Evolutionary conservation across 805 yeast genomes (phyloP).

Genomic region (Clavispora fructus): DNA sequence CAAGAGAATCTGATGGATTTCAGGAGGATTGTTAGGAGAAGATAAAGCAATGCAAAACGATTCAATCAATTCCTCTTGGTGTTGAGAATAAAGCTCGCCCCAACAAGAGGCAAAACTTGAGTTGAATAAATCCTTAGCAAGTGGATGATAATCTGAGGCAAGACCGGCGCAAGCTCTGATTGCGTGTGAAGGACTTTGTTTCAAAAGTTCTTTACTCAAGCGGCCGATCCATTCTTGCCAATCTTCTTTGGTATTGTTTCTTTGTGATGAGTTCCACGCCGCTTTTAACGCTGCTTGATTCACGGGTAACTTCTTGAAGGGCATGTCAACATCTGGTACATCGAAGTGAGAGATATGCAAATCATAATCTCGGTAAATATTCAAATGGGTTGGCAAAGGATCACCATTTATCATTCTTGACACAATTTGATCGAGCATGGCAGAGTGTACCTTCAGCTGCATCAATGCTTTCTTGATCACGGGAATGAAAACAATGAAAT

Average conservation of each 20-base stretch:
- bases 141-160: constrained; percentile 80
- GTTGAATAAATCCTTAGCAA: constrained; percentile 87
- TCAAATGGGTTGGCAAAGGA: constrained; percentile 73
- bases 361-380: constrained; percentile 60
- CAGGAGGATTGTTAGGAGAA: constrained; percentile 91
- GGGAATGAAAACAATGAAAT: constrained; percentile 82
- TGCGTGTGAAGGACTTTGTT: constrained; percentile 93
- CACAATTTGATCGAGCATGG: constrained; percentile 76
- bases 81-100: constrained; percentile 83
- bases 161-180: constrained; percentile 86
- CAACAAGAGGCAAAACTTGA: constrained; percentile 95
- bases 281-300: constrained; percentile 60
- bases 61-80: constrained; percentile 84
- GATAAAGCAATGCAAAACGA: constrained; percentile 82
- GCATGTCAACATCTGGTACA: constrained; percentile 57
- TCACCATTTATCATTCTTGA: constrained; percentile 76
- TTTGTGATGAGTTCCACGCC: constrained; percentile 89
- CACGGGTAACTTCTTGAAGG: constrained; percentile 69
- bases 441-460: constrained; percentile 59
- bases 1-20: constrained; percentile 82
- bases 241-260: constrained; percentile 79
- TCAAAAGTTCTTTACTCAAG: constrained; percentile 75
- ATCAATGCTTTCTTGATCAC: constrained; percentile 64
- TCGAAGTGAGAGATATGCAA: constrained; percentile 38
- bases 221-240: constrained; percentile 98